Conservation (phyloP, 352 stramenopile genomes). For the Achlya hypogyna region DNA sequence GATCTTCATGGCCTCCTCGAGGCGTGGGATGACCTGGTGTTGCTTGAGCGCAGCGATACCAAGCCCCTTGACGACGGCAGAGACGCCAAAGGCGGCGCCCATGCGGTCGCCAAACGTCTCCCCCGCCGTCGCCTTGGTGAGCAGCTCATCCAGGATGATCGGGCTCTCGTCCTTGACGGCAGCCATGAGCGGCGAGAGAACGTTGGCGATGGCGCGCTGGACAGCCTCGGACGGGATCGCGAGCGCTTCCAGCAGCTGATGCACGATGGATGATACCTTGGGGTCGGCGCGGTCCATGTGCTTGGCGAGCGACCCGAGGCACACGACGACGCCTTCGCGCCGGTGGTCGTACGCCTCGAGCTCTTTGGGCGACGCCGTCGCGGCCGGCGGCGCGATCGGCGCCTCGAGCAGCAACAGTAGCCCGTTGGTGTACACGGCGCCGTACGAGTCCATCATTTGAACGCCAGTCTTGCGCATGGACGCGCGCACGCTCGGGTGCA, state of each 20-base stretch:
- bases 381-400: slow-evolving; percentile 55
- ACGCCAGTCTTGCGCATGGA: slow-evolving; percentile 83
- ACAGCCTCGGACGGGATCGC: slow-evolving; percentile 89
- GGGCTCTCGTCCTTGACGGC: slow-evolving; percentile 68
- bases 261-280: slow-evolving; percentile 82
- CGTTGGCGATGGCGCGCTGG: slow-evolving; percentile 86
- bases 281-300: slow-evolving; percentile 84
- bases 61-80: slow-evolving; percentile 97
- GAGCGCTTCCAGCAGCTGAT: slow-evolving; percentile 81
- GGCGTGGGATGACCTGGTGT: slow-evolving; percentile 92
- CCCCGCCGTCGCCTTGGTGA: slow-evolving; percentile 56
- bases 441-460: slow-evolving; percentile 60
- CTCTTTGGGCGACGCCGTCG: slow-evolving; percentile 30
- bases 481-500: slow-evolving; percentile 55
- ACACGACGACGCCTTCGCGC: slow-evolving; percentile 85
- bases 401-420: slow-evolving; percentile 68
- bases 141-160: slow-evolving; percentile 59
- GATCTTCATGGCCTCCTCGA: slow-evolving; percentile 76
- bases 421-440: slow-evolving; percentile 49
- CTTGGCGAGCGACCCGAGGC: slow-evolving; percentile 80
- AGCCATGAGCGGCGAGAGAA: slow-evolving; percentile 82
- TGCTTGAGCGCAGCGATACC: slow-evolving; percentile 98
- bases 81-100: slow-evolving; percentile 96
- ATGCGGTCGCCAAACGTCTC: slow-evolving; percentile 84
- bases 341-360: slow-evolving; percentile 77